Evolutionary conservation across 2,329 filamentous ascomycete genomes (phyloP).

Genomic region (Fusarium concolor): DNA sequence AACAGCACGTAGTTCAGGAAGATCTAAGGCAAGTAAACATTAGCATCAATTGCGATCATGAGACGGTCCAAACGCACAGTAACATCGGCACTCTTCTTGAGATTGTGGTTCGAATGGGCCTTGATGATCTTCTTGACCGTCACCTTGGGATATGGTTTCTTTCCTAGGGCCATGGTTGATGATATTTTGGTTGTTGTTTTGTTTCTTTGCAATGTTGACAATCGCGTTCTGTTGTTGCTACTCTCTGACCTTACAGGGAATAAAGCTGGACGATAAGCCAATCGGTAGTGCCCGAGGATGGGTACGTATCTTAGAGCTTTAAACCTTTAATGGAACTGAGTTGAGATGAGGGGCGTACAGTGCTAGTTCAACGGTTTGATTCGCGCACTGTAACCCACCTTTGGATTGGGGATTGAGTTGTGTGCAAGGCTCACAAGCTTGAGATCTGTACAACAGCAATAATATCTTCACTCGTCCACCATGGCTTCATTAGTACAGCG

Average conservation of each 20-base stretch:
- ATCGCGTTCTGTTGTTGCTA: conserved; percentile 36
- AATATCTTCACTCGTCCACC: conserved; percentile 31
- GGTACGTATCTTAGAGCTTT: conserved; percentile 6
- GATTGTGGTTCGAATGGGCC: conserved; percentile 81
- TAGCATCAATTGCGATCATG: conserved; percentile 37
- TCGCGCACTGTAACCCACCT: conserved; percentile 46
- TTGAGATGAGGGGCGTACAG: conserved; percentile 41
- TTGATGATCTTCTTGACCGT: conserved; percentile 92
- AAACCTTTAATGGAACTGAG: background rate
- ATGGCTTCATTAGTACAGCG: conserved; percentile 65
- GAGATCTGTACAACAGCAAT: conserved; percentile 30
- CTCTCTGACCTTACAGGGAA: conserved; percentile 41
- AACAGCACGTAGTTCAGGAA: conserved; percentile 88
- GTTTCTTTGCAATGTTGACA: conserved; percentile 37
- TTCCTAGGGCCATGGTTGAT: conserved; percentile 57
- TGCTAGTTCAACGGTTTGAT: background rate
- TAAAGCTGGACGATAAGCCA: conserved; percentile 28
- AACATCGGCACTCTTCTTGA: conserved; percentile 89
- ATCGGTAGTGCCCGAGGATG: conserved; percentile 40
- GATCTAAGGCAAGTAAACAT: conserved; percentile 66
- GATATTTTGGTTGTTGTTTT: conserved; percentile 22
- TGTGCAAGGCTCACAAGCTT: conserved; percentile 15
- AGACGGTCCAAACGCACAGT: conserved; percentile 65
- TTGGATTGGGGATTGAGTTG: conserved; percentile 34
- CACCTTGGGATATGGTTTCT: conserved; percentile 84